A percentile compares a stretch with the other conserved stretches of the same genome.
Conservation (phyloP, 768 basidiomycete species). For the Lactarius deliciosus region DNA sequence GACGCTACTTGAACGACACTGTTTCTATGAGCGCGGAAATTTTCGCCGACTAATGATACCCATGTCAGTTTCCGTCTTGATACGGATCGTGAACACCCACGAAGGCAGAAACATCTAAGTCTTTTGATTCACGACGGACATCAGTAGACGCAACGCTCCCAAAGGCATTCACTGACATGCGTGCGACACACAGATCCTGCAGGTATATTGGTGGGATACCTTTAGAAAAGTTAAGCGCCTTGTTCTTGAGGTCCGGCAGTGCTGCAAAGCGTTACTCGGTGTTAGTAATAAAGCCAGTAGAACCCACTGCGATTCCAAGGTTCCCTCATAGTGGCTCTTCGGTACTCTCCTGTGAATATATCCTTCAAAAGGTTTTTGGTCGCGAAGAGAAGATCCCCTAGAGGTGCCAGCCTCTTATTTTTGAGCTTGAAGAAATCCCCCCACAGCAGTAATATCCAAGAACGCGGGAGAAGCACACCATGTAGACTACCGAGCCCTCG, state of each 20-base stretch:
- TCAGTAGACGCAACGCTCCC: background rate
- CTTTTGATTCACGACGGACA: background rate
- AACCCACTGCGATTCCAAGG: background rate
- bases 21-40: constrained; percentile 2
- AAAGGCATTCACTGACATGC: constrained; percentile 10
- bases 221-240: background rate
- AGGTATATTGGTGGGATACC: constrained; percentile 4
- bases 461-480: constrained; percentile 51
- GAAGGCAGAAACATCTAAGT: constrained; percentile 19
- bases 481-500: constrained; percentile 38
- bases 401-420: background rate
- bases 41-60: constrained; percentile 11
- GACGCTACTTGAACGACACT: constrained; percentile 1
- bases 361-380: constrained; percentile 11
- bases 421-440: constrained; percentile 23
- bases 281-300: background rate
- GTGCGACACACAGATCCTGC: constrained; percentile 16
- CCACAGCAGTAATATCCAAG: constrained; percentile 44
- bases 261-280: background rate
- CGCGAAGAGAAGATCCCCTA: background rate
- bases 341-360: constrained; percentile 20
- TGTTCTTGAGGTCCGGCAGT: background rate
- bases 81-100: background rate
- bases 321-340: background rate
- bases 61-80: background rate